Evolutionary conservation across 768 basidiomycete species (phyloP), one percentile per base, ranked within the genome.

Genomic region (Serendipita vermifera): DNA sequence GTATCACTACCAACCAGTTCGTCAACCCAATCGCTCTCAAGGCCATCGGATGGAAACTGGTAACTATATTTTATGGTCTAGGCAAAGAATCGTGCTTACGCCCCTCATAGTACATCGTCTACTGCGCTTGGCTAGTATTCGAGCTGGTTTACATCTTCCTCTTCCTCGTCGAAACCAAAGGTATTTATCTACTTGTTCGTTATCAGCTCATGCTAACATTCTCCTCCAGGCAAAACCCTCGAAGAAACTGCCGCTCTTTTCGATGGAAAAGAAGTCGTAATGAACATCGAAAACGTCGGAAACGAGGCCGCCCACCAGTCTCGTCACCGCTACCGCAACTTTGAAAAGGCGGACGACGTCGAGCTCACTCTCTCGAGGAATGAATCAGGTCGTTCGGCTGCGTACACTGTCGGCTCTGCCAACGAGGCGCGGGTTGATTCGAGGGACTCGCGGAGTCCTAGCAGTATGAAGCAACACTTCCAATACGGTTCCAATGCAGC

Each of bases 1-100:
- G 82, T 1, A 71, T 85, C 24, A 82, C 85, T 2, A 83, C 90
- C 68, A 89, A 85, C 62, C 83, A 84, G 63, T 84, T 86, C 55
- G 77, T 86, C 46, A 88, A 88, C 61, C 85, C 87, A 5, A 79
- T 81, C 71, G 87, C 86, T 1, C 69, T 89, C 22, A 68, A 72
- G 3, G 64, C 65, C 0, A 60, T 79, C 3, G 70, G 70, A 6
- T 72, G 76, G 75, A 67, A 67, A 64, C 71, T 71, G 26, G 1
- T n/a, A 41, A n/a, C 15, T 17, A 41, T 41, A 9, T 26, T 26
- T 5, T n/a, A 38, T 38, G 11, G 11, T 38, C 11, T 11, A 38
- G 11, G 11, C 11, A 38, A 11, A n/a, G 15, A 41, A 9, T 41
- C 15, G 17, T 5, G 39, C 5, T 15, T 40, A 15, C 7, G 15